Base-by-base conservation (phyloP, 2,329 filamentous ascomycete species). In the Aureobasidium sp. region DNA sequence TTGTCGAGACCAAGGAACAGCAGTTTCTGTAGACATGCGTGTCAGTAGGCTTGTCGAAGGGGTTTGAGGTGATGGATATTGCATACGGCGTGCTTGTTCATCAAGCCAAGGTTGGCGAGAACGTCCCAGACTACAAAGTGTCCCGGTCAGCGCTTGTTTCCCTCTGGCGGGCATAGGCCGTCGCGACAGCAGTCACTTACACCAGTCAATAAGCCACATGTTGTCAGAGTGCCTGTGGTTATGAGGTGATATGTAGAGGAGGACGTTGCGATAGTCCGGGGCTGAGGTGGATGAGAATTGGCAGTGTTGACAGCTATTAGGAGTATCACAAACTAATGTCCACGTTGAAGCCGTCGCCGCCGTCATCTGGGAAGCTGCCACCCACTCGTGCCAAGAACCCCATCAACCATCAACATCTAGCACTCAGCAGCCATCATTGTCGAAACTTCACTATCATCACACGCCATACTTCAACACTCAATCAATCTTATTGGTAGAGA, bases 141-240 rank as follows among this genome's bases (percentile, higher is more conserved):
- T 39, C 30, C 63, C 36, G 8, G 62, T 63, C 57, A 57, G 50
- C 48, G 50, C 47, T 58, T 49, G 42, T 48, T 25, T 49, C 25
- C 36, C 32, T 27, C 32, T 50, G 39, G 50, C 32, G 68, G 67
- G 57, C 48, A 61, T 9, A 63, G 60, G 62, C 53, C 42, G 25
- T 54, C 14, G 50, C 37, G 36, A 62, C 39, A 61, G 57, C 53
- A 54, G 62, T 53, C 54, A 77, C 80, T 69, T 91, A 95, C 90
- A 95, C 91, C 91, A 96, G 84, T 93, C 91, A 75, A 96, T 79
- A 76, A 96, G 89, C 90, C 90, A 96, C 91, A 96, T 96, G 48
- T 61, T 69, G 63, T 34, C 54, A 45, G 29, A n/a, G 49, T 41
- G 44, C 14, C 48, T 48, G 49, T 21, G 30, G n/a, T 54, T 39